Conservation (phyloP, 2,329 filamentous ascomycete species). For the Akanthomyces lecanii region DNA sequence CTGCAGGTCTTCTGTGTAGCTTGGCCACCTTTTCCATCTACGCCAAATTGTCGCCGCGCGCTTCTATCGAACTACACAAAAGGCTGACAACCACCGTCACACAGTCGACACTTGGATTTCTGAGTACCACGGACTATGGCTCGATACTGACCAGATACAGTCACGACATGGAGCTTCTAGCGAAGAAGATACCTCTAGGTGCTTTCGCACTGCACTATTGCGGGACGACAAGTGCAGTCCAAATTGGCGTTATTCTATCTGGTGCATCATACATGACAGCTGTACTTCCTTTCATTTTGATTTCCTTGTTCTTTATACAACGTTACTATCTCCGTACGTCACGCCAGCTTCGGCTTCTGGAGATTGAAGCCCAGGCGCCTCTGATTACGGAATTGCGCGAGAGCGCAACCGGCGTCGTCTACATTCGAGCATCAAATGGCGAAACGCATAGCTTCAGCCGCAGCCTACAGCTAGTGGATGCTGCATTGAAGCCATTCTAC, state of each 20-base stretch:
- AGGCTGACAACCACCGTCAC: not conserved
- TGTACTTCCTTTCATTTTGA: not conserved
- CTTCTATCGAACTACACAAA: not conserved
- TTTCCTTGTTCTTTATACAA: not conserved
- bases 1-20: too few species aligned
- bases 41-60: not conserved
- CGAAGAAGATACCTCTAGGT: not conserved
- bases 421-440: slow-evolving; percentile 1
- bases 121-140: not conserved
- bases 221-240: not conserved
- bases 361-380: slow-evolving; percentile 1
- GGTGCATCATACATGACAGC: not conserved
- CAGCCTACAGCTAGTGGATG: not conserved
- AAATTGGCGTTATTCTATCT: not conserved
- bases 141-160: not conserved
- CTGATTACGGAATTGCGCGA: not conserved
- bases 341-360: not conserved
- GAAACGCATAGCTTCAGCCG: accelerated
- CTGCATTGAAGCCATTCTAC: not conserved
- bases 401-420: not conserved
- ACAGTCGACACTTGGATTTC: not conserved
- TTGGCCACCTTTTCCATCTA: too few species aligned
- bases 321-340: slow-evolving; percentile 2
- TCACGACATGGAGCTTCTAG: not conserved
- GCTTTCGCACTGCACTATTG: too few species aligned